These are phyloP conservation scores for Pyricularia grisea DNA, from an alignment of 2,329 filamentous ascomycete genomes.

Conservation along the genomic window DNA sequence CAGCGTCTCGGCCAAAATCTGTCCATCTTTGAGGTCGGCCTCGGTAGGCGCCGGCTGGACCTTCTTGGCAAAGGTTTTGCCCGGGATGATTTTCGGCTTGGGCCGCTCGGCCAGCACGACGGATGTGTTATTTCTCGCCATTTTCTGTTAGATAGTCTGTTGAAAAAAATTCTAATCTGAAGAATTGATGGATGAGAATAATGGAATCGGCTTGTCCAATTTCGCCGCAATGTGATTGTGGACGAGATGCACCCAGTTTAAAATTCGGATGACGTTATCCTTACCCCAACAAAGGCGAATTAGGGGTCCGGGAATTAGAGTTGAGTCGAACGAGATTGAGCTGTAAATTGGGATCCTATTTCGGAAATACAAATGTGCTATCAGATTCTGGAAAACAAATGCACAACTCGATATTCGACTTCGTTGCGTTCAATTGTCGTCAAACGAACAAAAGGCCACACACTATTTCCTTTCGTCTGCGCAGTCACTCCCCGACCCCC, in stretches of 20 bases:
- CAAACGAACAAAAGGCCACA: not conserved
- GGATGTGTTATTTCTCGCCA: conserved; percentile 15
- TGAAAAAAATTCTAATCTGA: not conserved
- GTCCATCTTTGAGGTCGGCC: conserved; percentile 37
- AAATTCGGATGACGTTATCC: not conserved
- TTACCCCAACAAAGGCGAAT: not conserved
- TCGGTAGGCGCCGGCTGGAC: conserved; percentile 39
- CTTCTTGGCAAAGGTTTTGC: conserved; percentile 52
- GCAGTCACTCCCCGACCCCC: not conserved
- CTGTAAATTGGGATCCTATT: not conserved
- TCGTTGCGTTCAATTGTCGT: not conserved
- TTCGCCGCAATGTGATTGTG: not conserved
- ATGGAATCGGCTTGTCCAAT: not conserved
- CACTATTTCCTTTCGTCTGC: not conserved
- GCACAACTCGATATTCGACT: not conserved
- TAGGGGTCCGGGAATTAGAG: not conserved
- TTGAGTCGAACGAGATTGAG: not conserved
- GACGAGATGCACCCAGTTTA: not conserved
- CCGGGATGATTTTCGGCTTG: conserved; percentile 48
- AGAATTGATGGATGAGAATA: not conserved
- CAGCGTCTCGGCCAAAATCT: conserved; percentile 38
- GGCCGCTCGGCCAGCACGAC: conserved; percentile 58
- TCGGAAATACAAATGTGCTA: not conserved
- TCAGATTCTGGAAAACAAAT: not conserved
- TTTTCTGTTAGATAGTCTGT: not conserved